phyloP scores from a whole-genome alignment of 75 land plant genomes.

The Ceratopteris richardii region DNA sequence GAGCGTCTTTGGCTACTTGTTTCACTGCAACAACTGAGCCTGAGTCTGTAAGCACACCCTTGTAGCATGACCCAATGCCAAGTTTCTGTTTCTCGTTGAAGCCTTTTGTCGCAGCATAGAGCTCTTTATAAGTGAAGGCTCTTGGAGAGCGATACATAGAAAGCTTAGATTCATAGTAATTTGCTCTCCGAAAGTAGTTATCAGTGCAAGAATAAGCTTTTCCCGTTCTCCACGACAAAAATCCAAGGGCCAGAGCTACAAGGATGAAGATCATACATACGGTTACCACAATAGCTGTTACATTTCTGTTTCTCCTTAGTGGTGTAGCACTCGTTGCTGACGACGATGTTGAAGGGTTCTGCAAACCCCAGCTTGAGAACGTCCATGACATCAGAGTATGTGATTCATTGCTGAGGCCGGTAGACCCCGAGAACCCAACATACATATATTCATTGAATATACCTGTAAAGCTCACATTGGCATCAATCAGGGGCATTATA shows the following conservation, averaged over 20 bases:
- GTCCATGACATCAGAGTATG: constrained; percentile 80
- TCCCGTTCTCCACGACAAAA: constrained; percentile 21
- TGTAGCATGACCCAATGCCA: constrained; percentile 35
- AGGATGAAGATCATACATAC: constrained; percentile 55
- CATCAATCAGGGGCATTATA: constrained; percentile 33
- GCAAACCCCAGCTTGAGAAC: constrained; percentile 33
- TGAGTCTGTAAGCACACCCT: constrained; percentile 48
- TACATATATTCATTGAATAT: constrained; percentile 50
- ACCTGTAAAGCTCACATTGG: constrained; percentile 32
- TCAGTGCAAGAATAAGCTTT: constrained; percentile 24
- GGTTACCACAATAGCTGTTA: constrained; percentile 21
- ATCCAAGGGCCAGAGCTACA: constrained; percentile 34
- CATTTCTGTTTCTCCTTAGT: constrained; percentile 1
- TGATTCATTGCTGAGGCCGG: constrained; percentile 68
- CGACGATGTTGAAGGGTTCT: constrained; percentile 11
- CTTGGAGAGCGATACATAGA: constrained; percentile 30
- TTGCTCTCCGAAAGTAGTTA: constrained; percentile 19
- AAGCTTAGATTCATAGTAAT: constrained; percentile 32
- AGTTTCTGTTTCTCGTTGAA: constrained; percentile 47
- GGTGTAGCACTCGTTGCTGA: background rate
- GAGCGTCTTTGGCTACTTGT: constrained; percentile 33
- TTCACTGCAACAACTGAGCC: constrained; percentile 71
- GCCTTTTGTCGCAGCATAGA: constrained; percentile 52
- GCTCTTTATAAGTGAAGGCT: constrained; percentile 59
- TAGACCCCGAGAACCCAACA: constrained; percentile 84